Percentiles rank a stretch among this genome's conserved stretches.
Evolutionary conservation across 371 early-diverging fungal genomes (phyloP).

Genomic region (Synchytrium microbalum): DNA sequence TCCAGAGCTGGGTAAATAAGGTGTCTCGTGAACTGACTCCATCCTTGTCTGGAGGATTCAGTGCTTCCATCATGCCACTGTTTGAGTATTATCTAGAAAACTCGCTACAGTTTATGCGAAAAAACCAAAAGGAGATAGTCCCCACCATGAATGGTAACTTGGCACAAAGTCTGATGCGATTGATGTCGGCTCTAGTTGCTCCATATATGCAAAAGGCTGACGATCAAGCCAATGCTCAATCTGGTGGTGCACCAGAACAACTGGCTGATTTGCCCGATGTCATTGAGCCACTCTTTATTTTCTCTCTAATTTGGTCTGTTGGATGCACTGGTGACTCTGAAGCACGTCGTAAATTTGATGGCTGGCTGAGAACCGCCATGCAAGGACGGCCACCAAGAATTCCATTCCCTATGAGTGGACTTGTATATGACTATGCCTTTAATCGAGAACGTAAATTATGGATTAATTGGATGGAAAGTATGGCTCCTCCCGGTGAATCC

Average conservation of each 20-base stretch:
- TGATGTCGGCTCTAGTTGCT: conserved; percentile 31
- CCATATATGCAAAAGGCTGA: conserved; percentile 11
- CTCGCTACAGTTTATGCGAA: conserved; percentile 35
- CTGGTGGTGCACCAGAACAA: background rate
- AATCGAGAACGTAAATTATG: conserved; percentile 30
- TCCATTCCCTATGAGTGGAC: conserved; percentile 32
- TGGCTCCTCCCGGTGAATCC: conserved; percentile 26
- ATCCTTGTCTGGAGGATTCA: conserved; percentile 13
- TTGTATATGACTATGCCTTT: conserved; percentile 41
- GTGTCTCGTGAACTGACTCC: conserved; percentile 17
- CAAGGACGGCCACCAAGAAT: conserved; percentile 12
- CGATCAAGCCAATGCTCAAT: background rate
- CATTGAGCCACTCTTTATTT: conserved; percentile 43
- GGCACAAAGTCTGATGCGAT: conserved; percentile 35
- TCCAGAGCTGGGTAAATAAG: conserved; percentile 37
- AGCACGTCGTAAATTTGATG: conserved; percentile 42
- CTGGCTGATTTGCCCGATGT: conserved; percentile 22
- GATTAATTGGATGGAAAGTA: conserved; percentile 39
- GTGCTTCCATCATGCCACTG: conserved; percentile 8
- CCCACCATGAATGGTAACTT: conserved; percentile 43
- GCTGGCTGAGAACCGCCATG: conserved; percentile 30
- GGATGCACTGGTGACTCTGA: conserved; percentile 44
- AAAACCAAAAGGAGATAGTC: conserved; percentile 36
- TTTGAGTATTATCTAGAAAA: conserved; percentile 34
- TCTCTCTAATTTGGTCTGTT: conserved; percentile 47